A percentile compares a stretch with the other conserved stretches of the same genome.
Conservation (phyloP, 495 filamentous ascomycete genomes). For the Aeminium ludgeri region DNA sequence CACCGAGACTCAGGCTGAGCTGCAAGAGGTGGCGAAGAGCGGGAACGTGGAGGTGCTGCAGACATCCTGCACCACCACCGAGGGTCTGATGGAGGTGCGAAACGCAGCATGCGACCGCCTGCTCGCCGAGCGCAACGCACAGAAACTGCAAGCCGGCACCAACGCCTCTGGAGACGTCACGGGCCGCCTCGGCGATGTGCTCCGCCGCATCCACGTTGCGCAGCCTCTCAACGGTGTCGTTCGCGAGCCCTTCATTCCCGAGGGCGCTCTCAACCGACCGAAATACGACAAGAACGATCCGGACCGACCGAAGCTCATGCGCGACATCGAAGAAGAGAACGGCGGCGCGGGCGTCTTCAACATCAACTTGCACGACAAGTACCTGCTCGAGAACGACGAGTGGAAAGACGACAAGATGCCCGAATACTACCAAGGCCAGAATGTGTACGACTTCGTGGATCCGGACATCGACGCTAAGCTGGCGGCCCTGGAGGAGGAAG, state of each 20-base stretch:
- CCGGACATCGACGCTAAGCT: slow-evolving; percentile 90
- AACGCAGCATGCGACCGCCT: slow-evolving; percentile 88
- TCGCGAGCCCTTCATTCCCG: slow-evolving; percentile 76
- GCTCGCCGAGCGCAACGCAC: slow-evolving; percentile 76
- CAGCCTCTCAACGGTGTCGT: slow-evolving; percentile 65
- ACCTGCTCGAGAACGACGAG: slow-evolving; percentile 63
- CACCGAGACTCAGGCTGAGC: slow-evolving; percentile 53
- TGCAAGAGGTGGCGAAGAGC: slow-evolving; percentile 64
- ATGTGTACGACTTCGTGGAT: slow-evolving; percentile 92
- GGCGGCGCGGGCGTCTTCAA: slow-evolving; percentile 93
- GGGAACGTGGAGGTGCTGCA: slow-evolving; percentile 75
- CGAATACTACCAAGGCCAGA: slow-evolving; percentile 82
- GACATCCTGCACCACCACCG: slow-evolving; percentile 83
- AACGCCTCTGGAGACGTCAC: slow-evolving; percentile 53
- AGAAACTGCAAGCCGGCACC: slow-evolving; percentile 84
- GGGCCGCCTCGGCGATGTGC: slow-evolving; percentile 69
- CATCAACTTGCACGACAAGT: slow-evolving; percentile 74
- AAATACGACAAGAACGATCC: slow-evolving; percentile 86
- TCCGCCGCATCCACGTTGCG: slow-evolving; percentile 88
- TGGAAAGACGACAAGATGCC: slow-evolving; percentile 96
- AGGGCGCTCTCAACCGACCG: slow-evolving; percentile 57
- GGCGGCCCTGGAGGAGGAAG: slow-evolving; percentile 79
- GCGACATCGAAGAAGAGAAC: slow-evolving; percentile 81
- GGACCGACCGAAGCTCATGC: slow-evolving; percentile 55
- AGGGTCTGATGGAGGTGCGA: slow-evolving; percentile 86